Evolutionary conservation across 345 rosid species (phyloP).

Genomic region (Arabis alpina): DNA sequence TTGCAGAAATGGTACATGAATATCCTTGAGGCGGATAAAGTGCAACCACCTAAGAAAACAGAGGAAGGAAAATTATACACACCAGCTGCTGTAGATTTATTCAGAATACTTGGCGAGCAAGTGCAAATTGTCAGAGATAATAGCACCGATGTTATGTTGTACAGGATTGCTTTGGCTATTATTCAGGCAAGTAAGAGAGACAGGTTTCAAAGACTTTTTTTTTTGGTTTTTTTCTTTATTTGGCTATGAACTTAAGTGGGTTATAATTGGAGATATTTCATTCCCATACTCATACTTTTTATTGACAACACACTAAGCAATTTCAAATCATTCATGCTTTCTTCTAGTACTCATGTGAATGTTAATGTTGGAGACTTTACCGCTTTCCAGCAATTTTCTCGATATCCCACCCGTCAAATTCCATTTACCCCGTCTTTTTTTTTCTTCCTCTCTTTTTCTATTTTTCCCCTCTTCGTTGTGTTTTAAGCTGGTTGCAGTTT

Average conservation of each 20-base stretch:
- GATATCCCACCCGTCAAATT: conserved; percentile 4
- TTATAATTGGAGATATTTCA: conserved; percentile 10
- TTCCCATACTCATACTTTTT: neutral
- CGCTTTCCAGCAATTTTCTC: conserved; percentile 2
- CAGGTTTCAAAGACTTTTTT: conserved; percentile 18
- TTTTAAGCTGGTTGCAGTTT: conserved; percentile 16
- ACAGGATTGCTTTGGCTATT: conserved; percentile 90
- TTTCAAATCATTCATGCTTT: conserved; percentile 8
- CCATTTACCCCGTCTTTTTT: neutral
- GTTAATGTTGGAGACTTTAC: conserved; percentile 11
- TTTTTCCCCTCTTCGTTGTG: conserved; percentile 4
- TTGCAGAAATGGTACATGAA: conserved; percentile 96
- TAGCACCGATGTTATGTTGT: conserved; percentile 96
- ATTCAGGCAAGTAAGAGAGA: conserved; percentile 72
- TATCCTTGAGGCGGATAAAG: conserved; percentile 96
- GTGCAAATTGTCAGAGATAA: conserved; percentile 98
- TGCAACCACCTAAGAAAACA: conserved; percentile 95
- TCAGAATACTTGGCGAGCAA: conserved; percentile 99
- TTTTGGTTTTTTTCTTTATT: conserved; percentile 20
- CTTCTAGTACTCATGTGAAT: conserved; percentile 11
- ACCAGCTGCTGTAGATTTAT: conserved; percentile 98
- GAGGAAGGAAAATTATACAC: conserved; percentile 99
- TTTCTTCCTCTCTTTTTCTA: conserved; percentile 12
- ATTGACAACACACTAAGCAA: conserved; percentile 1
- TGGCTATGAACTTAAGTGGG: conserved; percentile 28